Percentiles rank a stretch among this genome's conserved stretches.
Evolutionary conservation across 2,329 filamentous ascomycete genomes (phyloP).

Genomic region (Phaeomoniella chlamydospora): DNA sequence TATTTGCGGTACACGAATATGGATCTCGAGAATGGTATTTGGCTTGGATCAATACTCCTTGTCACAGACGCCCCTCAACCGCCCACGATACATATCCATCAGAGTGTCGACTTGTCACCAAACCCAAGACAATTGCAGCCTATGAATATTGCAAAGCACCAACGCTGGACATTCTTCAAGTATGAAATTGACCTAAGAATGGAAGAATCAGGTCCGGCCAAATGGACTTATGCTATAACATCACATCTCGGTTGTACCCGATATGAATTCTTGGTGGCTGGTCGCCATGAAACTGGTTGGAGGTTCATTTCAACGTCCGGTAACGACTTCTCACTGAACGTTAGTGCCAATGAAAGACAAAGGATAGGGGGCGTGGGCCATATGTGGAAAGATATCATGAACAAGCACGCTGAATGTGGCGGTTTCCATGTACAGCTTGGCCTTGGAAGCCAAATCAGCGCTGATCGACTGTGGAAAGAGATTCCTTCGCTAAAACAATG

Average conservation of each 20-base stretch:
- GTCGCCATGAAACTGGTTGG: conserved; percentile 81
- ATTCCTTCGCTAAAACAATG: conserved; percentile 88
- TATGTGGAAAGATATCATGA: conserved; percentile 98
- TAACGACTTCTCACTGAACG: conserved; percentile 85
- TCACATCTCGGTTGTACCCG: conserved; percentile 95
- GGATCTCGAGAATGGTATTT: conserved; percentile 80
- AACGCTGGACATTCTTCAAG: conserved; percentile 89
- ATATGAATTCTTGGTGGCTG: conserved; percentile 92
- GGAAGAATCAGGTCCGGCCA: conserved; percentile 60
- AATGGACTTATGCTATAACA: conserved; percentile 97
- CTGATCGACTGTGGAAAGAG: conserved; percentile 91
- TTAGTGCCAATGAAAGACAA: conserved; percentile 70
- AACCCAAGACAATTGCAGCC: conserved; percentile 80
- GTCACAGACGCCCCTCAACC: conserved; percentile 84
- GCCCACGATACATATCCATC: conserved; percentile 89
- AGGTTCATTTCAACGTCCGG: conserved; percentile 91
- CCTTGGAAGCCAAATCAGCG: conserved; percentile 87
- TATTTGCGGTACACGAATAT: conserved; percentile 95
- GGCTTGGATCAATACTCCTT: conserved; percentile 87
- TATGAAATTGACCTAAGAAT: conserved; percentile 86
- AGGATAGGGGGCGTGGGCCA: conserved; percentile 79
- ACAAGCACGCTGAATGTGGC: conserved; percentile 91
- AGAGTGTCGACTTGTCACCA: conserved; percentile 77
- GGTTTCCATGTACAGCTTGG: conserved; percentile 92
- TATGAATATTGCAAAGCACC: conserved; percentile 72